Evolutionary conservation across 352 stramenopile genomes (phyloP), one percentile per base, ranked within the genome.

Genomic region (Globisporangium nunn): DNA sequence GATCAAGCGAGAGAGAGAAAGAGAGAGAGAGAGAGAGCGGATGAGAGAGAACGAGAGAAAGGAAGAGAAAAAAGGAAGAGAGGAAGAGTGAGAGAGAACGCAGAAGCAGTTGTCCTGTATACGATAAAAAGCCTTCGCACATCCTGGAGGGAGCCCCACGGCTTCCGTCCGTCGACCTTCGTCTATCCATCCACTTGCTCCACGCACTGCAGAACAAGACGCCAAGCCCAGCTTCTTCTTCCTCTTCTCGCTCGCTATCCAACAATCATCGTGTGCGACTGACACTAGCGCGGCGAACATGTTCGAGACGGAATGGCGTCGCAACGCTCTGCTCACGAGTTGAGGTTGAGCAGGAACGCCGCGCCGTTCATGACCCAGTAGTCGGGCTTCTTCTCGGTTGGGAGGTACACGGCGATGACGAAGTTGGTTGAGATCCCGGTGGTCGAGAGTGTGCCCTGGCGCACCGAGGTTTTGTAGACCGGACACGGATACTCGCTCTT

Each of bases 371-470:
- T 80, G 56, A 98, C 87, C 93, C 93, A 98, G 58, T 91, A 88
- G 62, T 96, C 81, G 1, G 92, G 85, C 8, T 77, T 70, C 40
- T 81, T 70, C 52, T 85, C 71, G 12, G 85, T 96, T 0, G 88
- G 88, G 17, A 98, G 62, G 49, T 96, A 92, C 12, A 98, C 84
- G 15, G 93, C 86, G 37, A 98, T 83, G 43, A 98, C 89, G 66
- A 93, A 98, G 68, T 98, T 98, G 46, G 91, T 98, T 15, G 80
- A 95, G 79, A 98, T 97, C 17, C 91, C 91, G 6, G 91, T 98
- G 15, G 91, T 98, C 37, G 74, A 93, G 39, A 98, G 64, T 7
- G 93, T 96, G 30, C 91, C 91, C 48, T 97, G 91, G 7, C 93
- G 74, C 50, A 94, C 88, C 3, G 85, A 92, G 14, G 93, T 98